phyloP scores from a whole-genome alignment of 75 land plant species.

The Pinus taeda region DNA sequence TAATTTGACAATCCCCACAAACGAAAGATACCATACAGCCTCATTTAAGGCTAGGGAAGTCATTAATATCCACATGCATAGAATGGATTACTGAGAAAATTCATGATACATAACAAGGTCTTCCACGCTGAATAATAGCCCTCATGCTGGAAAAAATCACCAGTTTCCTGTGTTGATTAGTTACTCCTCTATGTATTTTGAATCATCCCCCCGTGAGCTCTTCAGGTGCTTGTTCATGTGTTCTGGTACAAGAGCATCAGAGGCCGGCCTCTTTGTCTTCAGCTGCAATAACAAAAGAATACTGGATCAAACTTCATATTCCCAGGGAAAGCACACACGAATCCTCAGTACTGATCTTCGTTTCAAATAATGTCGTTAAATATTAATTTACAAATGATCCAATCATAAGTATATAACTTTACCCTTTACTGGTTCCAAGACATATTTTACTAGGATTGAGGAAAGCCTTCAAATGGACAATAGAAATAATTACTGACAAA shows the following conservation, averaged over 20 bases:
- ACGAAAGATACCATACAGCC: background rate
- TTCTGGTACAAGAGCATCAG: slow-evolving; percentile 37
- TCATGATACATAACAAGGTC: background rate
- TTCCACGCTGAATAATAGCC: background rate
- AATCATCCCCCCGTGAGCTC: slow-evolving; percentile 20
- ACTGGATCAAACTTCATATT: background rate
- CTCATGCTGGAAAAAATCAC: background rate
- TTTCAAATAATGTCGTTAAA: background rate
- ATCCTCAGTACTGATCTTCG: background rate
- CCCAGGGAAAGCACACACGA: background rate
- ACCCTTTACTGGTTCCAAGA: background rate
- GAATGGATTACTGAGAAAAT: background rate
- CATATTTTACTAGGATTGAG: background rate
- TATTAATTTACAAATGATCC: background rate
- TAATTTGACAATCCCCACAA: background rate
- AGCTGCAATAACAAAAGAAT: slow-evolving; percentile 27
- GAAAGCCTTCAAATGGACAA: background rate
- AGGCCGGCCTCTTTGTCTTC: slow-evolving; percentile 53
- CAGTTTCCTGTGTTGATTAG: background rate
- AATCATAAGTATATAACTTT: background rate
- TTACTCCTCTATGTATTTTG: background rate
- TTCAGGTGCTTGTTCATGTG: slow-evolving; percentile 43
- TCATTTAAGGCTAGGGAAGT: background rate
- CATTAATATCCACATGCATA: background rate
- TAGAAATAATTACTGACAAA: background rate